These are phyloP conservation scores for Malus orientalis DNA, from an alignment of 306 rosid species.

Conservation along the genomic window DNA sequence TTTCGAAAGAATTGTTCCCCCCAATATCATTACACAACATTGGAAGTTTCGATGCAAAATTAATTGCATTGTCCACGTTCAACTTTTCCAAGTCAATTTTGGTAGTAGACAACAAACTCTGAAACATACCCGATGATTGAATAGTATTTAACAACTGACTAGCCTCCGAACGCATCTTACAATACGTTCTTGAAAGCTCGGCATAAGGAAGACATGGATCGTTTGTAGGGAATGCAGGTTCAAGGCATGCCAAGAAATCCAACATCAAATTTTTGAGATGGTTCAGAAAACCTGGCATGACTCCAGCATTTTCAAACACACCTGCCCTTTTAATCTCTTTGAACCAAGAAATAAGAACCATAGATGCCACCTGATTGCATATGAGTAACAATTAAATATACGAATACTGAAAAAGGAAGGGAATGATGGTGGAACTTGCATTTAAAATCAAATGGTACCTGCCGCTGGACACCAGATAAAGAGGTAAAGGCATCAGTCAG, in stretches of 20 bases:
- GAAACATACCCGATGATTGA: conserved; percentile 45
- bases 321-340: conserved; percentile 47
- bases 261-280: conserved; percentile 56
- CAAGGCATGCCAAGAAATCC: conserved; percentile 73
- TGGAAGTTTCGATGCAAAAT: conserved; percentile 78
- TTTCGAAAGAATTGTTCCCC: conserved; percentile 40
- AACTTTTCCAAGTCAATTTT: conserved; percentile 58
- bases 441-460: conserved; percentile 41
- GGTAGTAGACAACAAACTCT: conserved; percentile 34
- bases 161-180: conserved; percentile 89
- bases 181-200: conserved; percentile 88
- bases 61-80: conserved; percentile 77
- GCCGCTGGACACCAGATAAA: conserved; percentile 77
- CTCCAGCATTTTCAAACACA: conserved; percentile 23
- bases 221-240: conserved; percentile 85
- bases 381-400: conserved; percentile 1
- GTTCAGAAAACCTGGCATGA: conserved; percentile 37
- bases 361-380: conserved; percentile 69
- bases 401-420: conserved; percentile 4
- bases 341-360: conserved; percentile 90
- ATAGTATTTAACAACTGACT: conserved; percentile 56
- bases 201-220: conserved; percentile 72
- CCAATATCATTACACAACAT: conserved; percentile 33
- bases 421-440: not conserved
- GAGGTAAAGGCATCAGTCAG: conserved; percentile 67